Evolutionary conservation across 768 basidiomycete species (phyloP).

Genomic region (Kwoniella bestiolae): DNA sequence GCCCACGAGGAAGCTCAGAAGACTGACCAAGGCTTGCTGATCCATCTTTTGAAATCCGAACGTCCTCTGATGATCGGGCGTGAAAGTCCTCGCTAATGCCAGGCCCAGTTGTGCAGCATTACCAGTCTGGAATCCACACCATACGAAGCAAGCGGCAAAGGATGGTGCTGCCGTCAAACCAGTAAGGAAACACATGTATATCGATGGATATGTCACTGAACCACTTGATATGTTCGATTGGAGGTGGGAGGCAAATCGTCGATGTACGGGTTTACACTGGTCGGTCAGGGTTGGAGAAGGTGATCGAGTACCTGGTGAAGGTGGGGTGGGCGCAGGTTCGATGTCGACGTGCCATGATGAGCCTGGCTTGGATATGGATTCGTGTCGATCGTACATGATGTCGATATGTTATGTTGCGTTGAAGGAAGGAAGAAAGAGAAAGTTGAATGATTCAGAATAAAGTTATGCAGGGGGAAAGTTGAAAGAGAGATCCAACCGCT

Average conservation of each 20-base stretch:
- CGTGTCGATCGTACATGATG: conserved; percentile 12
- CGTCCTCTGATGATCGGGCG: conserved; percentile 58
- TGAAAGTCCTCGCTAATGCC: conserved; percentile 79
- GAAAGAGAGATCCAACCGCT: background rate
- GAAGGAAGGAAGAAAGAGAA: background rate
- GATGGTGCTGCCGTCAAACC: conserved; percentile 39
- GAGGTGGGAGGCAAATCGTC: conserved; percentile 4
- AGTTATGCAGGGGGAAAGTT: too few relatives aligned
- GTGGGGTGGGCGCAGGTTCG: conserved; percentile 4
- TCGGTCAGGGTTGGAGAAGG: conserved; percentile 17
- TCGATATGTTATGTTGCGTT: background rate
- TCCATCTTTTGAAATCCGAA: conserved; percentile 75
- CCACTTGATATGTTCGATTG: conserved; percentile 9
- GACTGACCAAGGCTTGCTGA: conserved; percentile 77
- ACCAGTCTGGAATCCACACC: conserved; percentile 58
- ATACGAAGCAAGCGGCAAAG: conserved; percentile 52
- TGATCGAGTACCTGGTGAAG: conserved; percentile 10
- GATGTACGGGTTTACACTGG: conserved; percentile 1
- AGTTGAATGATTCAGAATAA: background rate
- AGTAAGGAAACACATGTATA: conserved; percentile 53
- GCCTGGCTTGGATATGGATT: conserved; percentile 10
- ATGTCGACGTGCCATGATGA: conserved; percentile 6
- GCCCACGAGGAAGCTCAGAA: conserved; percentile 75
- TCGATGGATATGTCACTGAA: conserved; percentile 17
- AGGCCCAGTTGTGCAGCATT: conserved; percentile 68